phyloP scores from a whole-genome alignment of 2,329 filamentous ascomycete genomes.

The Aspergillus luchuensis region DNA sequence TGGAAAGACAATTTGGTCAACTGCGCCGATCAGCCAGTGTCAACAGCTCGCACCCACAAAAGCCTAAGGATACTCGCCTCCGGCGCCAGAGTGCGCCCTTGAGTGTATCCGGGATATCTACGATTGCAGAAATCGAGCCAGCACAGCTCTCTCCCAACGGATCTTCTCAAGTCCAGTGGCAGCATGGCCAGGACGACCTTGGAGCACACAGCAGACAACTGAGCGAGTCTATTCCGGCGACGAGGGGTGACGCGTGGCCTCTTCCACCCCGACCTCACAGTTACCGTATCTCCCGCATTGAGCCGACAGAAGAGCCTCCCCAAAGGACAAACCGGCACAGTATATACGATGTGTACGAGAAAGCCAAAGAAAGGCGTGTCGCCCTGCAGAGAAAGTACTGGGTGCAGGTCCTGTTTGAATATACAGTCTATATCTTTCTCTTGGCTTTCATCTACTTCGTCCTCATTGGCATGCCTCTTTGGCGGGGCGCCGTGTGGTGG shows the following conservation, averaged over 20 bases:
- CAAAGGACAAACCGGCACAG: neutral
- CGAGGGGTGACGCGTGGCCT: constrained; percentile 4
- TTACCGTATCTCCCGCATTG: constrained; percentile 2
- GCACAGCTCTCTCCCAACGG: neutral
- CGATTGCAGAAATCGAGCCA: neutral
- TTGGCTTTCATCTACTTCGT: constrained; percentile 49
- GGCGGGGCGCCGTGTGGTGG: constrained; percentile 50
- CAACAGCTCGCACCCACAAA: neutral
- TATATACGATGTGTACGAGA: constrained; percentile 7
- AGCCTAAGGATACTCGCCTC: neutral
- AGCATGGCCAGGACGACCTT: neutral
- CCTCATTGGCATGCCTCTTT: constrained; percentile 49
- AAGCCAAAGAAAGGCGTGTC: neutral
- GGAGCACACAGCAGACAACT: neutral
- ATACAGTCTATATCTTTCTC: constrained; percentile 40
- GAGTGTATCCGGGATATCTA: neutral
- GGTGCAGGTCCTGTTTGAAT: constrained; percentile 43
- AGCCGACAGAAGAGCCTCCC: neutral
- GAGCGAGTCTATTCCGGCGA: neutral
- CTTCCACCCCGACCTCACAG: constrained; percentile 5
- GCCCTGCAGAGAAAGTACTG: constrained; percentile 34
- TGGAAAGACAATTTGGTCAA: neutral
- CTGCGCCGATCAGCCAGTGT: constrained; percentile 5
- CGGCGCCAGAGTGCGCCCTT: constrained; percentile 1
- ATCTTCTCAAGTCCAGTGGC: neutral